Base-by-base conservation (phyloP, 805 yeast species). In the Yarrowia bubula region DNA sequence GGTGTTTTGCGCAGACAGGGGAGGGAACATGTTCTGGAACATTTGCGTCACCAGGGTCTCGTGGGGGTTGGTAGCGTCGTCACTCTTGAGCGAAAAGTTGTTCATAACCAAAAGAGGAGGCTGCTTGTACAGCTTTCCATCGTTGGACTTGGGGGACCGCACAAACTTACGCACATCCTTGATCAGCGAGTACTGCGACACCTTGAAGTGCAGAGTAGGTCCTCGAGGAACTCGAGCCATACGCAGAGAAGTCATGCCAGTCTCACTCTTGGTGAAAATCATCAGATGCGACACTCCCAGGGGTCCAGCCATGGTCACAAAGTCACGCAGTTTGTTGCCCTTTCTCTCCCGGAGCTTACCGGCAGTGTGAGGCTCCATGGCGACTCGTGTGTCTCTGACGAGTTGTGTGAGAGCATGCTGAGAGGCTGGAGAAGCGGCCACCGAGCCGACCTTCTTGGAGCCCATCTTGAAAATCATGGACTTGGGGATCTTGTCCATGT, bases 291-390 rank as follows among this genome's bases (percentile, higher is more conserved):
- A 83, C 22, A 95, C 97, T 32, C 96, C 96, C 48, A 95, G 80
- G 13, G 98, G 98, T 6, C 98, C 98, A 42, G 97, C 90, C 97
- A 95, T 92, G n/a, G 91, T 96, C n/a, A 92, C 84, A 71, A 89
- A 95, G 77, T 93, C 99, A 75, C 89, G 90, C 69, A 95, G 80
- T 73, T 86, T 89, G 76, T 95, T 95, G 43, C 90, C 80, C 74
- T 90, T 90, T 60, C 98, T 81, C 77, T 95, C 99, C 69, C 87
- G 83, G 66, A 95, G 81, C 69, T 86, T 89, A 71, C 91, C 86
- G 11, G 98, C 98, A 2, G 99, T 95, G 72, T 93, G 96, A 13
- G 99, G 99, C 74, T 91, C 95, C 97, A 95, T 92, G 69, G 92
- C 84, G 67, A 84, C 83, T 73, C 99, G 84, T 75, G 92, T 86